Evolutionary conservation across 306 rosid species (phyloP), one percentile per base, ranked within the genome.

Genomic region (Vigna radiata): DNA sequence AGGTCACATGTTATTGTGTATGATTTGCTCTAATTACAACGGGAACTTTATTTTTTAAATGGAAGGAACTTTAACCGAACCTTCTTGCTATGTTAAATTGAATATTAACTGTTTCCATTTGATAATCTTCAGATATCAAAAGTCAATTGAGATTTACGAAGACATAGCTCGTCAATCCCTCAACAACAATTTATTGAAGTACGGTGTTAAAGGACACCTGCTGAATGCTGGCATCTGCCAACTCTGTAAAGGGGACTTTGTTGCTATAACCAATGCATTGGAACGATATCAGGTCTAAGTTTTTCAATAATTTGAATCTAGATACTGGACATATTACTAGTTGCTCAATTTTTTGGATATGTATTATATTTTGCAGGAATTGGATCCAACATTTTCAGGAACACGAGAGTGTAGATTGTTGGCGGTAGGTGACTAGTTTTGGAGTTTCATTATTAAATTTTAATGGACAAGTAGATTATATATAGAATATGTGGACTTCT

Each of bases 171-270:
- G 96, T 2, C 91, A 95, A 39, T 95, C 99, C 7, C 89, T 95
- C 75, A 91, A 78, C 33, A 29, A 29, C 75, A 91, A 89, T 85
- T 85, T 95, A 90, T 89, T 95, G 61, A 95, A 95, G 83, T 95
- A 95, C 73, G 98, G 99, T 82, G 99, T 92, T 31, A 95, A 91
- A 72, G 99, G 99, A 49, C 97, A 95, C 80, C 96, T 95, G 80
- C 99, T 95, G 48, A 95, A 92, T 89, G 98, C 97, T 83, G 98
- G 99, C 65, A 75, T 92, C 78, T 95, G 98, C 87, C 96, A 95
- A 76, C 99, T 95, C 59, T 92, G 99, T 84, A 92, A 82, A 81
- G 94, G 85, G 63, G 99, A 95, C n/a, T 83, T 67, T 46, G 80
- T 95, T 71, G 97, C 99, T 60, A 89, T 95, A 75, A 83, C 83